A percentile compares a stretch with the other conserved stretches of the same genome.
These are phyloP conservation scores for Hyphopichia buzzinii DNA, from an alignment of 1,139 yeast genomes.

Conservation along the genomic window DNA sequence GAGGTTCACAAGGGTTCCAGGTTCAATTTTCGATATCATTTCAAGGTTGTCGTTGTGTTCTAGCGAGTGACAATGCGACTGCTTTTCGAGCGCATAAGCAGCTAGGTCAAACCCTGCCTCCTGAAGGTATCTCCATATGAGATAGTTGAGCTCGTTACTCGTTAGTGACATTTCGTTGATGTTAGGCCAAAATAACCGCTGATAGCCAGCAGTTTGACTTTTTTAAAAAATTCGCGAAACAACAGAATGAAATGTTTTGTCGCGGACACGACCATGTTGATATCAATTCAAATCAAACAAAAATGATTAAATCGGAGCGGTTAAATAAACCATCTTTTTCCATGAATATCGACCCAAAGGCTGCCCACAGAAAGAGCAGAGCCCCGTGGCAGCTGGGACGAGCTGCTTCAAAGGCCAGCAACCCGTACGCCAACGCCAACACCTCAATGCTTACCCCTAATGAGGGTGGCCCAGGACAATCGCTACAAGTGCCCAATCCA, in stretches of 20 bases:
- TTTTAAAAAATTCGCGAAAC: too few relatives aligned
- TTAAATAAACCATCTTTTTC: too few relatives aligned
- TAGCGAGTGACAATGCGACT: conserved; percentile 58
- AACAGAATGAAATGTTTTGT: too few relatives aligned
- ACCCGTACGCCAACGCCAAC: conserved; percentile 38
- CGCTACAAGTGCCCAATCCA: conserved; percentile 15
- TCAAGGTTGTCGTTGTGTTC: conserved; percentile 49
- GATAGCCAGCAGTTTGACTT: too few relatives aligned
- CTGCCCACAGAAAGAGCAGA: conserved; percentile 40
- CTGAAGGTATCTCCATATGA: conserved; percentile 90
- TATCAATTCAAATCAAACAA: background rate
- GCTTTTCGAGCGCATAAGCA: conserved; percentile 80
- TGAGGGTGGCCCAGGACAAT: conserved; percentile 7
- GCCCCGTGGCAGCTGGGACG: conserved; percentile 43
- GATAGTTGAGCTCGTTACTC: conserved; percentile 81
- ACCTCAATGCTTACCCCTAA: conserved; percentile 11
- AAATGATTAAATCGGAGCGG: background rate
- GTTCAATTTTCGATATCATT: conserved; percentile 47
- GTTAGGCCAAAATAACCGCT: too few relatives aligned
- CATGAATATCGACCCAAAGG: conserved; percentile 33
- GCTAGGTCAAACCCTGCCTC: conserved; percentile 82
- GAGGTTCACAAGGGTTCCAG: conserved; percentile 77
- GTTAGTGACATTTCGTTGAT: conserved; percentile 63
- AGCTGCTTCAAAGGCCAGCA: conserved; percentile 16
- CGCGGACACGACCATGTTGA: too few relatives aligned